These are phyloP conservation scores for Cynara cardunculus DNA, from an alignment of 129 eudicot genomes.

Conservation along the genomic window DNA sequence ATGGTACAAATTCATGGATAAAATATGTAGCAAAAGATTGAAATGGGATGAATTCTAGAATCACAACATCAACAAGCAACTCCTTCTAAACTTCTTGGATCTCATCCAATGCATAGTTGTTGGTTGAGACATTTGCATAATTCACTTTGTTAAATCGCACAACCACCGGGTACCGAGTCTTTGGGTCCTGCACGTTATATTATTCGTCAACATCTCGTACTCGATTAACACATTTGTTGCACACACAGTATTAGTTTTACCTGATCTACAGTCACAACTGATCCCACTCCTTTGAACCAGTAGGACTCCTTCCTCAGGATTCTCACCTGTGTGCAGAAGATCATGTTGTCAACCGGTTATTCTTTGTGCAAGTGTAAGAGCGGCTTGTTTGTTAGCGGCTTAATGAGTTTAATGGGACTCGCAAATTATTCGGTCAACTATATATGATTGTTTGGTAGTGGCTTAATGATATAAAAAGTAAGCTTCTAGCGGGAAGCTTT, in stretches of 20 bases:
- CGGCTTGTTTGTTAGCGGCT: too few species aligned
- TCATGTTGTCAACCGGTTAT: background rate
- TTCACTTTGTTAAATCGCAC: slow-evolving; percentile 97
- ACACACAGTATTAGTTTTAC: slow-evolving; percentile 16
- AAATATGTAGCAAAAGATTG: slow-evolving; percentile 28
- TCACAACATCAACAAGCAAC: slow-evolving; percentile 25
- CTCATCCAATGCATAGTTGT: slow-evolving; percentile 99
- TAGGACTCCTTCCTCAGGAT: slow-evolving; percentile 94
- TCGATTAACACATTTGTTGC: background rate
- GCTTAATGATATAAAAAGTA: too few species aligned
- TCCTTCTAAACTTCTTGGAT: slow-evolving; percentile 51
- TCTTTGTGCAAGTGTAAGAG: background rate
- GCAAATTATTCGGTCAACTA: too few species aligned
- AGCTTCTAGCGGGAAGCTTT: too few species aligned
- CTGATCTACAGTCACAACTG: slow-evolving; percentile 98
- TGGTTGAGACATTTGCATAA: slow-evolving; percentile 87
- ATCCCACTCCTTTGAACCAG: slow-evolving; percentile 95
- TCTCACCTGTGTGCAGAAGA: slow-evolving; percentile 57
- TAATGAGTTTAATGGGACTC: too few species aligned
- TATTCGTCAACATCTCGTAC: background rate
- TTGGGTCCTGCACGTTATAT: slow-evolving; percentile 70
- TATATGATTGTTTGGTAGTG: too few species aligned
- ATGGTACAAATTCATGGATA: slow-evolving; percentile 38
- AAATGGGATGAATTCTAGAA: slow-evolving; percentile 30
- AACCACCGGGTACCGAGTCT: slow-evolving; percentile 93